Conservation (phyloP, 805 yeast genomes). For the Kluyveromyces starmeri region DNA sequence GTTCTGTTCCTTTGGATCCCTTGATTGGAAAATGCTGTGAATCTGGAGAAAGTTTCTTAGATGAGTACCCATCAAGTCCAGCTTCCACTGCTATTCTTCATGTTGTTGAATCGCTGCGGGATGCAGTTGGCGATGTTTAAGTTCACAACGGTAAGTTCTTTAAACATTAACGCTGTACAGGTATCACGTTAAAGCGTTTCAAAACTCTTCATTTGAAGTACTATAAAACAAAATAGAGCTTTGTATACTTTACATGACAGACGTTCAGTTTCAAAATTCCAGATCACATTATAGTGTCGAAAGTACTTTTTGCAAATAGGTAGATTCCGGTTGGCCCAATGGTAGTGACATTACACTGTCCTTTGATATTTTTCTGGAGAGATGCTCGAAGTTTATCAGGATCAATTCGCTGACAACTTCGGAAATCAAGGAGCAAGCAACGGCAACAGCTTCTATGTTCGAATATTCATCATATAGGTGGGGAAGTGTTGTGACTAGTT, state of each 20-base stretch:
- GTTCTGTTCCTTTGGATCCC: conserved; percentile 93
- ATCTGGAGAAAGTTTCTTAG: conserved; percentile 74
- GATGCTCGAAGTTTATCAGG: conserved; percentile 11
- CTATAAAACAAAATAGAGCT: too few relatives aligned
- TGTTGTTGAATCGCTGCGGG: conserved; percentile 68
- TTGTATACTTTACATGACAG: too few relatives aligned
- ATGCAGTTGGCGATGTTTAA: conserved; percentile 35
- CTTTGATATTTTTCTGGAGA: conserved; percentile 8
- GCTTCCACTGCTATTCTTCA: conserved; percentile 79
- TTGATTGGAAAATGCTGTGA: conserved; percentile 88
- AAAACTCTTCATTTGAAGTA: too few relatives aligned
- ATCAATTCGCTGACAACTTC: conserved; percentile 31
- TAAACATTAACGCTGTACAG: conserved; percentile 5
- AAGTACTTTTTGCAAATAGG: conserved; percentile 27
- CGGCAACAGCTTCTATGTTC: conserved; percentile 28
- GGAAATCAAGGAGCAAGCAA: conserved; percentile 47
- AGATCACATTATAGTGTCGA: too few relatives aligned
- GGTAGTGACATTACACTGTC: conserved; percentile 16
- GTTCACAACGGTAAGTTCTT: too few relatives aligned
- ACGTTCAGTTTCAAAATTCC: too few relatives aligned
- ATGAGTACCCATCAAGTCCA: conserved; percentile 82
- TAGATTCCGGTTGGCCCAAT: conserved; percentile 23
- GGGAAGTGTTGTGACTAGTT: conserved; percentile 39
- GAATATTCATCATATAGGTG: conserved; percentile 30
- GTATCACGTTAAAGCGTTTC: too few relatives aligned